Evolutionary conservation across 2,329 filamentous ascomycete species (phyloP).

Genomic region (Grosmannia serpens): DNA sequence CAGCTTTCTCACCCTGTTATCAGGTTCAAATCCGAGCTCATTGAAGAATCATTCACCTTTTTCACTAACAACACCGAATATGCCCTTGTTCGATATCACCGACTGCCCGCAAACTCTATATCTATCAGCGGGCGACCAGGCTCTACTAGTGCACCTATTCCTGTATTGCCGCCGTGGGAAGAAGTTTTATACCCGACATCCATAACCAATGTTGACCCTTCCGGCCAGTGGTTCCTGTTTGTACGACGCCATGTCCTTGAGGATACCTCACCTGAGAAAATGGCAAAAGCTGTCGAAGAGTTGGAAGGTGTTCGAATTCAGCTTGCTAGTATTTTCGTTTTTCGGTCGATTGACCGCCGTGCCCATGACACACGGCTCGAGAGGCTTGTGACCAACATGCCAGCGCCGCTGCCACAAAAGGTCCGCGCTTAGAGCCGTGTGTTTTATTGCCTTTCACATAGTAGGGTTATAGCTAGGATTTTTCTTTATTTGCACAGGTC

Average conservation of each 20-base stretch:
- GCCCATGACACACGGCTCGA: slow-evolving; percentile 38
- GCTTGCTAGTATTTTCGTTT: slow-evolving; percentile 39
- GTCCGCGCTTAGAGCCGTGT: not conserved
- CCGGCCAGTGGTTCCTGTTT: slow-evolving; percentile 41
- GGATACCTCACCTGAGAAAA: slow-evolving; percentile 45
- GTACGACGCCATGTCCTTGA: slow-evolving; percentile 42
- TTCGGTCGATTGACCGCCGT: slow-evolving; percentile 38
- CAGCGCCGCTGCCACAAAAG: slow-evolving; percentile 7
- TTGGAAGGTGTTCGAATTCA: slow-evolving; percentile 33
- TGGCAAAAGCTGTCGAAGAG: slow-evolving; percentile 41
- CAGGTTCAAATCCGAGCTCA: slow-evolving; percentile 40
- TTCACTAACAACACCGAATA: slow-evolving; percentile 45
- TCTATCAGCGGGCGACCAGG: not conserved
- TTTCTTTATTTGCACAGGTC: too few relatives aligned
- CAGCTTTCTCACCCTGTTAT: slow-evolving; percentile 3
- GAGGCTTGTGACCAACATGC: slow-evolving; percentile 6
- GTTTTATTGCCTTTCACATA: not conserved
- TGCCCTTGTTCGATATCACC: slow-evolving; percentile 36
- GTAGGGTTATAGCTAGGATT: not conserved
- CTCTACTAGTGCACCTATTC: slow-evolving; percentile 19
- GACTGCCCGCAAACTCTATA: slow-evolving; percentile 15
- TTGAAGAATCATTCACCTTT: slow-evolving; percentile 43
- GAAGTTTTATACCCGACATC: slow-evolving; percentile 21
- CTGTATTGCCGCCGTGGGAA: slow-evolving; percentile 32
- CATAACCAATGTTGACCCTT: slow-evolving; percentile 29